Conservation (phyloP, 148 eudicot genomes). For the Rhododendron mucronatum region DNA sequence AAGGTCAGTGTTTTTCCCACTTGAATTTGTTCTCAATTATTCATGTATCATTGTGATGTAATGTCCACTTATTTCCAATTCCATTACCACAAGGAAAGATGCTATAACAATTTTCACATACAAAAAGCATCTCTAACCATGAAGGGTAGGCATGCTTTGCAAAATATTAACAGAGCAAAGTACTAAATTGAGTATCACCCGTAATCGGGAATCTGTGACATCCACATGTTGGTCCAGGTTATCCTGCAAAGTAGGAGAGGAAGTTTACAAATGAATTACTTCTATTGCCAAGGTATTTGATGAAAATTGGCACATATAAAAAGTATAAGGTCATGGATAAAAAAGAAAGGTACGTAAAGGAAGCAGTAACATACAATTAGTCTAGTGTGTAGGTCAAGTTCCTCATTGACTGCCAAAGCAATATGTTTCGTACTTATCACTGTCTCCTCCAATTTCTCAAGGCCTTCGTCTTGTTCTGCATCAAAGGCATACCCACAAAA, state of each 20-base stretch:
- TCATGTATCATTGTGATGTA: neutral
- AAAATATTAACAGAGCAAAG: neutral
- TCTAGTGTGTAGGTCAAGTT: conserved; percentile 79
- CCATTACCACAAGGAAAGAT: neutral
- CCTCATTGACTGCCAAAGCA: conserved; percentile 93
- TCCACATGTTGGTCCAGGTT: conserved; percentile 80
- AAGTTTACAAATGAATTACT: neutral
- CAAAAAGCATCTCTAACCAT: neutral
- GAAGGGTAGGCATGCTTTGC: conserved; percentile 2
- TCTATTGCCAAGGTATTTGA: neutral
- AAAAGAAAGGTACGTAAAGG: neutral
- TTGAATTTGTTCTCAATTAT: neutral
- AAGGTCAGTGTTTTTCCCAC: neutral
- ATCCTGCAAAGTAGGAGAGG: conserved; percentile 41
- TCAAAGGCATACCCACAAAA: conserved; percentile 15
- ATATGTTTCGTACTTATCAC: conserved; percentile 88
- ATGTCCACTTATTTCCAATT: neutral
- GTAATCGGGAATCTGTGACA: conserved; percentile 62
- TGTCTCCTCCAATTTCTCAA: conserved; percentile 81
- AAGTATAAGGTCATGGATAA: neutral
- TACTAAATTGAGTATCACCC: conserved; percentile 39
- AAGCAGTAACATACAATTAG: conserved; percentile 48
- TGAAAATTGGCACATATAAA: neutral
- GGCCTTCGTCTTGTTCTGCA: conserved; percentile 97
- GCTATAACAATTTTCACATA: neutral